phyloP scores from a whole-genome alignment of 2,329 filamentous ascomycete species.

The Fusarium subglutinans region DNA sequence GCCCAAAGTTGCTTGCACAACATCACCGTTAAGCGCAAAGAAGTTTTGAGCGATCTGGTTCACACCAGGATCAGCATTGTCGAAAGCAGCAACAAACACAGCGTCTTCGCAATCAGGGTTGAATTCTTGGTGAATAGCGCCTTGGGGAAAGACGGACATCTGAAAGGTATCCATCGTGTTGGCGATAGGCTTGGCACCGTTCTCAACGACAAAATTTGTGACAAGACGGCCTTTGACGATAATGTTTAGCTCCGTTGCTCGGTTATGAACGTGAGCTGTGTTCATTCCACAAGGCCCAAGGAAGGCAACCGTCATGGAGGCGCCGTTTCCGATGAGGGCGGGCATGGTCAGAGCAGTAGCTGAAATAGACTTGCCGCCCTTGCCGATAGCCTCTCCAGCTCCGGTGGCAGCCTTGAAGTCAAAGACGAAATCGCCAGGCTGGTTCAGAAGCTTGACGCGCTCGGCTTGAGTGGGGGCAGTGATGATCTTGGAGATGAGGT shows the following conservation, averaged over 20 bases:
- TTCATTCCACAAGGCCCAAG: constrained; percentile 16
- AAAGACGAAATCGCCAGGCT: constrained; percentile 10
- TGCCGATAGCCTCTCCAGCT: neutral
- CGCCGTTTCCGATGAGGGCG: constrained; percentile 14
- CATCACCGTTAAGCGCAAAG: constrained; percentile 1
- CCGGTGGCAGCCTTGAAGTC: constrained; percentile 1
- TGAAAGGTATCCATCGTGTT: constrained; percentile 52
- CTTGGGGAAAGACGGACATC: constrained; percentile 61
- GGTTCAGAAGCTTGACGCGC: constrained; percentile 42
- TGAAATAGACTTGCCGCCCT: constrained; percentile 1
- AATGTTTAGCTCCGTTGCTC: constrained; percentile 11
- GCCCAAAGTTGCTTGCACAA: neutral
- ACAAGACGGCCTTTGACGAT: constrained; percentile 17
- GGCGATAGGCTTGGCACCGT: constrained; percentile 42
- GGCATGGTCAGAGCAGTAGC: constrained; percentile 17
- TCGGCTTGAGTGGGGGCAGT: constrained; percentile 45
- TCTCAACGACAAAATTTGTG: constrained; percentile 5
- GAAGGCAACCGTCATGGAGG: constrained; percentile 14
- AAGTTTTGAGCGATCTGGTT: constrained; percentile 54
- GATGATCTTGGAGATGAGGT: constrained; percentile 44
- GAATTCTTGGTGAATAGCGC: constrained; percentile 60
- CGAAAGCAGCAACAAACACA: constrained; percentile 60
- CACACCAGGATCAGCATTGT: constrained; percentile 56
- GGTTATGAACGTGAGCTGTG: constrained; percentile 11
- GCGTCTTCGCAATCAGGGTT: constrained; percentile 60